Evolutionary conservation across 164 flowering plant genomes (phyloP).

Genomic region (Stephania cephalantha): DNA sequence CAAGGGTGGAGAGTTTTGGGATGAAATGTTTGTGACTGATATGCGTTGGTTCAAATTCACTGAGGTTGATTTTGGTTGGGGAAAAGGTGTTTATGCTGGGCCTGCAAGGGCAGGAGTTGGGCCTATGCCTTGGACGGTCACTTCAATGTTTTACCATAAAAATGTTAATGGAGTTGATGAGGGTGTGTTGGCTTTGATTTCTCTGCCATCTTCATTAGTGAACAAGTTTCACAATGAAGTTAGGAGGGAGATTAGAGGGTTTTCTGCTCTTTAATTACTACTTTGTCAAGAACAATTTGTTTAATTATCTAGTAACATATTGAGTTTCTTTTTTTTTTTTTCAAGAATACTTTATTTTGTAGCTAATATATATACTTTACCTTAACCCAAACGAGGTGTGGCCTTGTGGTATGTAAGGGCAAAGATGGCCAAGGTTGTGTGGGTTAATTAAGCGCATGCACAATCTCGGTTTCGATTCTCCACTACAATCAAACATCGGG

Average conservation of each 20-base stretch:
- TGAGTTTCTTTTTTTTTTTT: no score
- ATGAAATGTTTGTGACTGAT: slow-evolving; percentile 19
- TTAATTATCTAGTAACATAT: no score
- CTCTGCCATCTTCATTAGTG: slow-evolving; percentile 18
- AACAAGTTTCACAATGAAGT: slow-evolving; percentile 16
- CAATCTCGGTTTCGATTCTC: no score
- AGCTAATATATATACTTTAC: no score
- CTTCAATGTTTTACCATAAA: slow-evolving; percentile 14
- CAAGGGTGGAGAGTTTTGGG: slow-evolving; percentile 15
- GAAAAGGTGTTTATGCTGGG: slow-evolving; percentile 22
- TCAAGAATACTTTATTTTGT: no score
- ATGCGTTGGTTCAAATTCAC: slow-evolving; percentile 17
- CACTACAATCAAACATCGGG: no score
- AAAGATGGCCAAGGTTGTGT: no score
- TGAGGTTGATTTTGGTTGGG: slow-evolving; percentile 30
- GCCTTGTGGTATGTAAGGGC: no score
- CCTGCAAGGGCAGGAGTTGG: slow-evolving; percentile 18
- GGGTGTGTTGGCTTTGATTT: slow-evolving; percentile 20
- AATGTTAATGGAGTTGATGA: slow-evolving; percentile 17
- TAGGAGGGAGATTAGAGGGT: slow-evolving; percentile 6
- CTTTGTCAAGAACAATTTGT: no score
- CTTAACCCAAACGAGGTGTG: no score
- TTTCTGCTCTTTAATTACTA: not conserved
- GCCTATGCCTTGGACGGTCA: slow-evolving; percentile 18
- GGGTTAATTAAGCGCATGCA: no score